Base-by-base conservation (phyloP, 768 basidiomycete species). In the Tylopilus plumbeoviolaceoides region DNA sequence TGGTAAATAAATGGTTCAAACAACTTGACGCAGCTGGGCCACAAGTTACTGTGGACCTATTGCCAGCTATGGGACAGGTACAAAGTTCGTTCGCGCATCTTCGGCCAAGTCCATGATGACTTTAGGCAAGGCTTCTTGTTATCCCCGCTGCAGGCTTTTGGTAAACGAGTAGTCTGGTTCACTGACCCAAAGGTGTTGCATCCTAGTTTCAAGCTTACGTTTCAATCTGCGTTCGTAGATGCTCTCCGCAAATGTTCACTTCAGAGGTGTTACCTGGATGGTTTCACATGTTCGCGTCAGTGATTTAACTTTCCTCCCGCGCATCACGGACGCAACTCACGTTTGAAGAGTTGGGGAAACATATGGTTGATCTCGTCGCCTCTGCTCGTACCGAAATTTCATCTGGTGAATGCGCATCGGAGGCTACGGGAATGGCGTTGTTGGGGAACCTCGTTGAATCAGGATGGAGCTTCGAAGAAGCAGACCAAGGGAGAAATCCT, bases 401-500 rank as follows among this genome's bases (percentile, higher is more conserved):
- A 7, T 65, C 59, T 8, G 69, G 67, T 1, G 63, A 70, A 50
- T 57, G 6, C 36, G 7, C 54, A 51, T 39, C 57, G 3, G 50
- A 38, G 2, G 25, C 33, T 27, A 58, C 54, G 5, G 66, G 73
- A 21, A 66, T 75, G 31, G 73, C 75, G 14, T 63, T 80, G 41
- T 58, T 80, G 36, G 65, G 69, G 20, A 77, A 75, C 53, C 60
- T 80, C 21, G 76, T 80, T 7, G 70, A 74, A 51, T 7, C 65
- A 71, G 47, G 70, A 70, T 4, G 63, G 63, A 11, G 51, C 54
- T 3, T 59, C 53, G 12, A 57, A 70, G 50, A 68, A 54, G 51
- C 48, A 80, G 30, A 73, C 72, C 2, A 77, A 80, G 38, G 73
- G 66, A 14, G 78, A 80, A 48, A 50, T 80, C 14, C 56, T 79